Conservation (phyloP, 2,329 filamentous ascomycete species). For the Graphilbum sp. region DNA sequence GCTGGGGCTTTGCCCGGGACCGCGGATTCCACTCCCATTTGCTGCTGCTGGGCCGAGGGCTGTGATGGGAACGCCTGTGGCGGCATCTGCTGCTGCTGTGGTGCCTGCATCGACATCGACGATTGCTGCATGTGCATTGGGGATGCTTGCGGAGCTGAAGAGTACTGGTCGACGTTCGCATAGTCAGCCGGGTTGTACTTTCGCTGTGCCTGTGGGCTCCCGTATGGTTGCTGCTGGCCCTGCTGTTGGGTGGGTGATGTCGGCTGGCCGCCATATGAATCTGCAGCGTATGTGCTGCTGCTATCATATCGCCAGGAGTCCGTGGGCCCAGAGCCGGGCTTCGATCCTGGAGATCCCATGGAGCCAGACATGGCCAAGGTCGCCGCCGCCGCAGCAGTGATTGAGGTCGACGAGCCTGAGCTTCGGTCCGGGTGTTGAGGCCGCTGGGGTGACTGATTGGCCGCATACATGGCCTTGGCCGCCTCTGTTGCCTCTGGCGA, state of each 20-base stretch:
- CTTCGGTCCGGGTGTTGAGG: constrained; percentile 32
- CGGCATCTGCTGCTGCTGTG: constrained; percentile 9
- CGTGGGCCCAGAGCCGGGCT: constrained; percentile 11
- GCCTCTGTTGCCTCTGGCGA: constrained; percentile 43
- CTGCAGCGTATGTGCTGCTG: constrained; percentile 14
- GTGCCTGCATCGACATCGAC: constrained; percentile 3
- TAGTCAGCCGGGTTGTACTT: constrained; percentile 70
- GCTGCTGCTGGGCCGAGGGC: constrained; percentile 2
- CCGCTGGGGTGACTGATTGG: constrained; percentile 34
- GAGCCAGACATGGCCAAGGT: constrained; percentile 38
- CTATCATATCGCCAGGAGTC: constrained; percentile 15
- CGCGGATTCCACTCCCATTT: no score
- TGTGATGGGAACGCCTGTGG: constrained; percentile 12
- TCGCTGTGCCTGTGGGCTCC: constrained; percentile 35
- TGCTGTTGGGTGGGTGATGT: constrained; percentile 13
- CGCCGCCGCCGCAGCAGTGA: constrained; percentile 38
- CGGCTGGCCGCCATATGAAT: constrained; percentile 9
- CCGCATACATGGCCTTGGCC: constrained; percentile 45
- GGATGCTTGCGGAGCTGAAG: constrained; percentile 18
- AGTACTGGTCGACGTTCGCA: constrained; percentile 41
- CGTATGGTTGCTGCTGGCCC: constrained; percentile 10
- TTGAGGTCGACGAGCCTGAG: constrained; percentile 27
- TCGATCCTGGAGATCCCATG: constrained; percentile 19
- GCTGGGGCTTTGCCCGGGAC: constrained; percentile 23
- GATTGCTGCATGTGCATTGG: constrained; percentile 11